Percentiles rank a stretch among this genome's conserved stretches.
Evolutionary conservation across 2,329 filamentous ascomycete species (phyloP).

Genomic region (Dendrostoma leiphaemia): DNA sequence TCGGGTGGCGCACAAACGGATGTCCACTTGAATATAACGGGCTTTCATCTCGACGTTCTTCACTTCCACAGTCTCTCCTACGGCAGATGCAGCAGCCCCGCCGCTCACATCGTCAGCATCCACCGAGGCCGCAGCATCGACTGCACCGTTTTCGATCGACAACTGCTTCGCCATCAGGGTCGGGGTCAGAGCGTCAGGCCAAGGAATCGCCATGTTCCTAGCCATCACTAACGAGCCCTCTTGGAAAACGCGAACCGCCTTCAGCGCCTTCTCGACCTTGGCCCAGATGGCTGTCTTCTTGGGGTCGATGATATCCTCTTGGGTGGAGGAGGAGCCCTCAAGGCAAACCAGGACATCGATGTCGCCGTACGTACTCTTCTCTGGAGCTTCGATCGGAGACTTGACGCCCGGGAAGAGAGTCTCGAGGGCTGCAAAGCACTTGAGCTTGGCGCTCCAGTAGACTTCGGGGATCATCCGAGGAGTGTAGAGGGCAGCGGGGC

Average conservation of each 20-base stretch:
- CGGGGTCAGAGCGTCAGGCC: slow-evolving; percentile 36
- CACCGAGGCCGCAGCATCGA: neutral
- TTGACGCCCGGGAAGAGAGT: slow-evolving; percentile 54
- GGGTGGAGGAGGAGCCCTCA: slow-evolving; percentile 8
- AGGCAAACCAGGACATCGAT: slow-evolving; percentile 65
- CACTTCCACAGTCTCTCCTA: neutral
- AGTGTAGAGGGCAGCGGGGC: slow-evolving; percentile 48
- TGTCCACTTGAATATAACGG: slow-evolving; percentile 66
- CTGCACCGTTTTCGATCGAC: neutral
- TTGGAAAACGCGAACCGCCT: slow-evolving; percentile 36
- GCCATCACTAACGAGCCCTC: slow-evolving; percentile 5
- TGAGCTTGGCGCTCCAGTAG: slow-evolving; percentile 51
- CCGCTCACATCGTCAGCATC: slow-evolving; percentile 16
- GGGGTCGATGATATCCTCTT: neutral
- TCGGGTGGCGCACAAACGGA: slow-evolving; percentile 50
- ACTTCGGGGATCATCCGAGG: slow-evolving; percentile 62
- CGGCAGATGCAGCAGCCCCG: slow-evolving; percentile 9
- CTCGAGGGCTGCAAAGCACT: slow-evolving; percentile 45
- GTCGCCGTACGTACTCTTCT: slow-evolving; percentile 68
- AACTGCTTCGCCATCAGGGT: neutral
- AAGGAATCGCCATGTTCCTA: slow-evolving; percentile 52
- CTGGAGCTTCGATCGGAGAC: slow-evolving; percentile 66
- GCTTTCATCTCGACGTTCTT: slow-evolving; percentile 6
- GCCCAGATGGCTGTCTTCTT: slow-evolving; percentile 18
- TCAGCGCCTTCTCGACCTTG: slow-evolving; percentile 39